A percentile compares a stretch with the other conserved stretches of the same genome.
Conservation (phyloP, 129 eudicot genomes). For the Cynara cardunculus region DNA sequence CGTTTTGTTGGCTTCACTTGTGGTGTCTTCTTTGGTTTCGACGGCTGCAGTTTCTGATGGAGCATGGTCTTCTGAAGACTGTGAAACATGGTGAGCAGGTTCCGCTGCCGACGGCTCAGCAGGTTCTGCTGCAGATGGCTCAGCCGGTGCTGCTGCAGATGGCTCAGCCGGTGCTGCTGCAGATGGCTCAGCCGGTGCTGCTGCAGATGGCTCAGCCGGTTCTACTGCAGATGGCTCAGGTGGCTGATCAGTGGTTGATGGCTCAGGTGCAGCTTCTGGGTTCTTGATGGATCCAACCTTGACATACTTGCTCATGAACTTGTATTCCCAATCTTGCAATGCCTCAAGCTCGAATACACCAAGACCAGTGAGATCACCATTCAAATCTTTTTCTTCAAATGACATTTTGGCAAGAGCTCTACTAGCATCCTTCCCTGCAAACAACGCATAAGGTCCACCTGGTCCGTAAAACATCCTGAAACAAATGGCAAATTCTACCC, state of each 20-base stretch:
- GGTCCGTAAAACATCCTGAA: constrained; percentile 94
- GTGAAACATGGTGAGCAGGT: constrained; percentile 30
- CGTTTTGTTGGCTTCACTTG: constrained; percentile 15
- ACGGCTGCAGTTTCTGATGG: constrained; percentile 33
- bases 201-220: constrained; percentile 8
- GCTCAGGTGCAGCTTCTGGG: constrained; percentile 24
- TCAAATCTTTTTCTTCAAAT: constrained; percentile 46
- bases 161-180: constrained; percentile 7
- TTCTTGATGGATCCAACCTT: constrained; percentile 80
- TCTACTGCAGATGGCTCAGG: constrained; percentile 6
- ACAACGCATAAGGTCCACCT: constrained; percentile 83
- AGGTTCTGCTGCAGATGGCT: constrained; percentile 16
- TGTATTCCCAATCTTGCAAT: constrained; percentile 94
- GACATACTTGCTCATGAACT: constrained; percentile 92
- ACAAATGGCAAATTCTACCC: background rate
- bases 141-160: constrained; percentile 3
- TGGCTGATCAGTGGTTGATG: constrained; percentile 14
- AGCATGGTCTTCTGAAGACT: constrained; percentile 32
- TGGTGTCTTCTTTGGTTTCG: constrained; percentile 47
- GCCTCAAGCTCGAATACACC: constrained; percentile 87
- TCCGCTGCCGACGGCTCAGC: constrained; percentile 18
- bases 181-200: constrained; percentile 10
- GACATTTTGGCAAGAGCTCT: constrained; percentile 98
- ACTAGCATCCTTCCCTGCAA: constrained; percentile 97
- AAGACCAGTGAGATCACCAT: constrained; percentile 73